Base-by-base conservation (phyloP, 345 rosid species). In the Eucalyptus coolabah region DNA sequence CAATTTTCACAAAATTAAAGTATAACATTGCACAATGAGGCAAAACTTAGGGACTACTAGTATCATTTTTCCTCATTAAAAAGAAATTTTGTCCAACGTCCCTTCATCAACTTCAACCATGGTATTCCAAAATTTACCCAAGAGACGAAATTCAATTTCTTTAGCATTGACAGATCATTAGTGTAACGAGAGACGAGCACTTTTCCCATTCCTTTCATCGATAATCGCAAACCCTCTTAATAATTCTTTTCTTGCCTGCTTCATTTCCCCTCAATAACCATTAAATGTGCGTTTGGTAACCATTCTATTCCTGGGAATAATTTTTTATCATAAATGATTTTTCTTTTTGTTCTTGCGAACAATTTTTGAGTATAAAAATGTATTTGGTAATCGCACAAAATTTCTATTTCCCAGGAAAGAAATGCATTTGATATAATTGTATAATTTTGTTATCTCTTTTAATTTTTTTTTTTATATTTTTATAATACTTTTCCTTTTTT, bases 271-370 rank as follows among this genome's bases (percentile, higher is more conserved):
- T 69, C 7, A 19, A 69, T 34, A 56, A 24, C 14, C 63, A 56
- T 30, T 24, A 56, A 24, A 8, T 8, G 23, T 2, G 5, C 0
- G 1, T 21, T 53, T 53, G 2, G 0, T 21, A 21, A 53, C 1
- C 2, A 19, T 19, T 21, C 0, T 21, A 1, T 19, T 53, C 0
- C 0, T 0, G 0, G 0, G 2, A 53, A 53, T 53, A 19, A 8
- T 21, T 53, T 53, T 53, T 53, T 19, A 53, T 53, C 0, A 3
- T 0, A 53, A 53, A 53, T 53, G 9, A 51, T 17, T 51, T 53
- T 18, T 53, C 3, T 53, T 53, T 51, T 3, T 7, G 0, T 53
- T 18, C 9, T 18, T 8, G 56, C 0, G 2, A 53, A 53, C 4
- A 53, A 53, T 53, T 53, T 53, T 0, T 7, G 0, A 53, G 4